Base-by-base conservation (phyloP, 371 early-diverging fungal genomes). In the Parasitella parasitica region DNA sequence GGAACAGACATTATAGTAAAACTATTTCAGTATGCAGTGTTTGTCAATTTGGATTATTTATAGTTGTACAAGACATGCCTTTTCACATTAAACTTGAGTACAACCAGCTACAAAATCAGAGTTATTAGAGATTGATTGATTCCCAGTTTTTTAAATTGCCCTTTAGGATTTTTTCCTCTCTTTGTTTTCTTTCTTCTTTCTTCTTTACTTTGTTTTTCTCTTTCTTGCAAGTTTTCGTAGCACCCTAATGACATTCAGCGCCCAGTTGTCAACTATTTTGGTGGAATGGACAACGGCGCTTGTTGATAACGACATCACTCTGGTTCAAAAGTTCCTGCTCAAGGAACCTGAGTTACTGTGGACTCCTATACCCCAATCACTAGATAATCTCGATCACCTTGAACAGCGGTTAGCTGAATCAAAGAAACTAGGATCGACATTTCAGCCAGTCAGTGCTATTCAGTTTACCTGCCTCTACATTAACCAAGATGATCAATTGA, bases 281-380 rank as follows among this genome's bases (percentile, higher is more conserved):
- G 49, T 70, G 11, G 75, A 72, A 20, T 76, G 80, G 80, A 65
- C 69, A n/a, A 57, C 34, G n/a, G 71, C 75, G 12, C 54, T 76
- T 7, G 70, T 57, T 12, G 53, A 68, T 34, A 41, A 66, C 20
- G 66, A 77, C 55, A 61, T 68, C 2, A 61, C 55, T 24, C 60
- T 43, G 30, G 63, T 67, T 0, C 57, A 71, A 24, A 46, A 16
- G 24, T 55, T 73, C 12, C 38, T 71, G 11, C 28, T 59, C 38
- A 37, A 61, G 15, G 64, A 71, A 24, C 72, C 75, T 24, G 68
- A 73, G 11, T 43, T 78, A 41, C 39, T 75, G 59, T 75, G 73
- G 73, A 62, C 60, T 9, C 70, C 78, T 9, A 62, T 72, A 26
- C 56, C 57, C 6, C 66, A 66, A 24, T 52, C 49, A 28, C 36